Base-by-base conservation (phyloP, 495 filamentous ascomycete genomes). In the Penicillium pulvis region DNA sequence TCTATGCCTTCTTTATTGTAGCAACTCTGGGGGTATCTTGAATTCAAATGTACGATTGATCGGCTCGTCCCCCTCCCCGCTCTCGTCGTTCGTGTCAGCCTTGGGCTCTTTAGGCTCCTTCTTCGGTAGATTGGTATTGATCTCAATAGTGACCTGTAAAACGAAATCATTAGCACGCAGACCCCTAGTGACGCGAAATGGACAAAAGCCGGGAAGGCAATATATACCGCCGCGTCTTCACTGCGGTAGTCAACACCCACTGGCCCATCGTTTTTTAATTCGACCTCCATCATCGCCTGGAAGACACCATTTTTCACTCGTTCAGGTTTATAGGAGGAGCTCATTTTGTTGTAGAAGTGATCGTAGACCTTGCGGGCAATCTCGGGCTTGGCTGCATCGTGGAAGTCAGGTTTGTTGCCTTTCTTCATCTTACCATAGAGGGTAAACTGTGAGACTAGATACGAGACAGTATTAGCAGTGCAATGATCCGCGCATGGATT, bases 221-320 rank as follows among this genome's bases (percentile, higher is more conserved):
- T 57, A 69, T 71, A 65, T 86, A 87, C 85, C 83, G 77, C 85
- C 73, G 77, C 82, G 73, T 87, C 84, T 64, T 79, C 74, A 80
- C 83, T 87, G 72, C 77, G 75, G 74, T 82, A 87, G 69, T 86
- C 77, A 59, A 87, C 72, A 86, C 90, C 84, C 81, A 97, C 93
- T 71, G 93, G 93, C 56, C 93, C 93, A 69, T 98, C 93, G 64
- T 98, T 98, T 36, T 96, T 87, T 24, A 97, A 69, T 58, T 90
- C 89, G 57, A 97, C 94, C 65, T 97, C 89, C 94, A 98, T 99
- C 92, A 97, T 97, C 52, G 95, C 94, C 65, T 96, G 93, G 71
- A 98, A 99, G 36, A 96, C 86, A 14, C 95, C 95, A 68, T 98
- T 88, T 67, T 95, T 92, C 58, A 99, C 92, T 61, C 83, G 88